Evolutionary conservation across 257 asterid species (phyloP), one percentile per base, ranked within the genome.

Genomic region (Plantago elongata): DNA sequence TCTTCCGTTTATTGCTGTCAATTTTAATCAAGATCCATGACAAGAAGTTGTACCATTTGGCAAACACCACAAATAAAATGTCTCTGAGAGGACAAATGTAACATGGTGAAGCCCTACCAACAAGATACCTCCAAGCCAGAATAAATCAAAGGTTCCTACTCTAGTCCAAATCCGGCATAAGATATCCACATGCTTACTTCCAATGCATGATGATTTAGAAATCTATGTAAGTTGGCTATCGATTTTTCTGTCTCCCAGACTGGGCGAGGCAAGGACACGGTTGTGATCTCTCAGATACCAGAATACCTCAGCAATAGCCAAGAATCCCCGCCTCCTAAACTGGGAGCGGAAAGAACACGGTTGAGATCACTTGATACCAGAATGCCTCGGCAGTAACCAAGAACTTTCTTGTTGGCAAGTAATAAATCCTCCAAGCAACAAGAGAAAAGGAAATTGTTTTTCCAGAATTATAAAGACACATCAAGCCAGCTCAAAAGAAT

Each of bases 51-150:
- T 13, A 15, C 30, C 9, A 52, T 52, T 52, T 9, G 58, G 58
- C 58, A 52, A 52, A 52, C 58, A 51, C 38, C 57, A 51, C 57
- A 51, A 18, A 51, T 13, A 9, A 51, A 18, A 51, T 51, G 58
- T 22, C 14, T 52, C 30, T 9, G 11, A 30, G 14, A 52, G 14
- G 37, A 52, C 58, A 52, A 52, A 18, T 11, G 15, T 52, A 30
- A 52, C 58, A 52, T 52, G 58, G 58, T 17, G 58, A 52, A 52
- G 58, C 37, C 58, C 40, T 52, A 22, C 58, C 58, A 52, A 17
- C 40, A 52, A 52, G 58, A 52, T 52, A 52, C 15, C 58, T 22
- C 11, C 29, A 52, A 51, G 30, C 16, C 58, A 18, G 5, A 22
- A 52, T 22, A 52, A 34, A 52, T 52, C 40, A 52, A 38, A 52